Evolutionary conservation across 1,139 yeast genomes (phyloP).

Genomic region (Yamadazyma sp.): DNA sequence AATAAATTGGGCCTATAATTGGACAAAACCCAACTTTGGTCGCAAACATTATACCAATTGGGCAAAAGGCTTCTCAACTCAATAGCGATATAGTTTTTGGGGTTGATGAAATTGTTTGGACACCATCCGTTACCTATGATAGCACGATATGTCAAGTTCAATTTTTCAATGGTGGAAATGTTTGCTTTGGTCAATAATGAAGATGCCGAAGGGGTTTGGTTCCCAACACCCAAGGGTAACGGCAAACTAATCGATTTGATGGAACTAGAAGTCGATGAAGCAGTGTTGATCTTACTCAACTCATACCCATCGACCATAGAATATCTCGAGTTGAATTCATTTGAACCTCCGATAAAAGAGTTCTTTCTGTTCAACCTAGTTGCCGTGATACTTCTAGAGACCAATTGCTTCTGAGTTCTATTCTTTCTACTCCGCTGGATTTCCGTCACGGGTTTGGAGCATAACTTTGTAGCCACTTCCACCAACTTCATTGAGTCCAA

Average conservation of each 20-base stretch:
- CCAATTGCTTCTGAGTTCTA: conserved; percentile 30
- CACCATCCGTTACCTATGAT: conserved; percentile 56
- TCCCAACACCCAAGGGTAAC: conserved; percentile 44
- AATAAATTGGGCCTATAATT: conserved; percentile 54
- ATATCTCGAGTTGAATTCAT: conserved; percentile 31
- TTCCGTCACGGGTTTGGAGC: conserved; percentile 36
- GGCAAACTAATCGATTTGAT: conserved; percentile 42
- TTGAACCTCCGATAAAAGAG: conserved; percentile 19
- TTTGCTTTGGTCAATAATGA: conserved; percentile 41
- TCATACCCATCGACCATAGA: conserved; percentile 55
- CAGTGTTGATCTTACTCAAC: conserved; percentile 46
- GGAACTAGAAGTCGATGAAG: conserved; percentile 39
- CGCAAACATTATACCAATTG: conserved; percentile 41
- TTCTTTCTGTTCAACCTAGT: conserved; percentile 28
- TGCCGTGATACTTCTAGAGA: conserved; percentile 46
- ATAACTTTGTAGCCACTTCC: conserved; percentile 60
- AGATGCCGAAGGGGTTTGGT: conserved; percentile 40
- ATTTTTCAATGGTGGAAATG: conserved; percentile 42
- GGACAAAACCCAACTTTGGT: conserved; percentile 48
- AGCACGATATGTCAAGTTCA: conserved; percentile 48
- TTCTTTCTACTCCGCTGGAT: conserved; percentile 17
- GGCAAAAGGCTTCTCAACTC: conserved; percentile 29
- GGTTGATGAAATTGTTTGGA: conserved; percentile 25
- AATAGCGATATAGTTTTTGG: conserved; percentile 28
- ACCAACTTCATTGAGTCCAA: conserved; percentile 61